Evolutionary conservation across 1,139 yeast genomes (phyloP).

Genomic region (Sugiyamaella grinbergsii): DNA sequence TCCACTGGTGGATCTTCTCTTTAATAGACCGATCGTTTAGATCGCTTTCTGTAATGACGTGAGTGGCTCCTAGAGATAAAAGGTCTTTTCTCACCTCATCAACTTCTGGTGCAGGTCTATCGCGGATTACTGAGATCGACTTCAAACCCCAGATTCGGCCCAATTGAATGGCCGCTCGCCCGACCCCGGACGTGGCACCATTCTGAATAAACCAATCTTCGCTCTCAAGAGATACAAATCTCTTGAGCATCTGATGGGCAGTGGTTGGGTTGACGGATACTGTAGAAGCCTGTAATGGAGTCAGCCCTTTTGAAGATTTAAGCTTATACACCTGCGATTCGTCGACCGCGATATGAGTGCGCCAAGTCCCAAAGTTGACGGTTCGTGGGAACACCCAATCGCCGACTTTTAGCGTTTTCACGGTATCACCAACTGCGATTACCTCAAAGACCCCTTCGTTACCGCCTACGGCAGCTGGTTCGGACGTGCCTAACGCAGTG

Average conservation of each 20-base stretch:
- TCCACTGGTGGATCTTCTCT: constrained; percentile 62
- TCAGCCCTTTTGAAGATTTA: constrained; percentile 50
- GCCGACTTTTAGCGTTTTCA: constrained; percentile 56
- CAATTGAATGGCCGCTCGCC: constrained; percentile 89
- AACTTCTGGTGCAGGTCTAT: constrained; percentile 67
- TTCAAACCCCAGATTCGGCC: constrained; percentile 77
- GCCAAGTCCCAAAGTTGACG: constrained; percentile 93
- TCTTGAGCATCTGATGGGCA: constrained; percentile 84
- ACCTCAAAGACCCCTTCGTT: constrained; percentile 94
- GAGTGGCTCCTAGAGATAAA: constrained; percentile 72
- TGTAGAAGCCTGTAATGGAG: constrained; percentile 71
- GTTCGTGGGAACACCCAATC: constrained; percentile 92
- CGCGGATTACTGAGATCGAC: constrained; percentile 85
- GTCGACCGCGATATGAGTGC: constrained; percentile 63
- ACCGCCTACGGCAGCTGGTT: constrained; percentile 79
- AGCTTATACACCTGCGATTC: constrained; percentile 44
- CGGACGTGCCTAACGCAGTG: constrained; percentile 53
- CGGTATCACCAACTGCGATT: constrained; percentile 62
- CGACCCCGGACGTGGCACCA: constrained; percentile 96
- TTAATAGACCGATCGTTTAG: constrained; percentile 67
- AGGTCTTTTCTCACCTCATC: constrained; percentile 63
- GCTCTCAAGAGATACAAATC: constrained; percentile 59
- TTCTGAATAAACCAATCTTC: constrained; percentile 97
- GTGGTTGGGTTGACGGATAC: constrained; percentile 89
- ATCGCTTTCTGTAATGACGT: constrained; percentile 87